Conservation (phyloP, 768 basidiomycete species). For the Suillus decipiens region DNA sequence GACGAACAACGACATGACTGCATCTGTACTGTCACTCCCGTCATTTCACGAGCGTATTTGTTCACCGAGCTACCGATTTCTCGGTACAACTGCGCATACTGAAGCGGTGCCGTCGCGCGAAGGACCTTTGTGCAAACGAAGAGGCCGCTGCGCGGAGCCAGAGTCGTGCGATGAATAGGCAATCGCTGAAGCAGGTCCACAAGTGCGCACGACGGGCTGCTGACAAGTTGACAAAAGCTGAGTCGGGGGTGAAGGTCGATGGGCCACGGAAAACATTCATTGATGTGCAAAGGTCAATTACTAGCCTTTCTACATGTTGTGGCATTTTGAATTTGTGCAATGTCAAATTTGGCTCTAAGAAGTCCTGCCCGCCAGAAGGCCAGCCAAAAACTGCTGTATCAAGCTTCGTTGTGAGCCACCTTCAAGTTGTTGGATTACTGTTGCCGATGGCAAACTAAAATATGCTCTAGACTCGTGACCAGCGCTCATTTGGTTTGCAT, state of each 20-base stretch:
- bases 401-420: background rate
- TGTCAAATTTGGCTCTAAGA: background rate
- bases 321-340: background rate
- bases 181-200: constrained; percentile 60
- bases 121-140: constrained; percentile 56
- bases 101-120: constrained; percentile 61
- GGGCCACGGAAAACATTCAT: constrained; percentile 20
- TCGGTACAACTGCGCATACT: constrained; percentile 41
- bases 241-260: constrained; percentile 35
- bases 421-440: too few species aligned
- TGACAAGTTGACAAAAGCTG: constrained; percentile 25
- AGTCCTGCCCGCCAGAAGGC: background rate
- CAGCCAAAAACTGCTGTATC: background rate
- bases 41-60: too few species aligned
- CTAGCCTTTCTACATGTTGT: background rate
- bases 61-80: constrained; percentile 12
- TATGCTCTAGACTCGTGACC: too few species aligned
- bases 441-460: background rate
- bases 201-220: constrained; percentile 62
- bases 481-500: background rate
- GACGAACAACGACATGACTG: constrained; percentile 21
- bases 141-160: constrained; percentile 51
- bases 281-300: constrained; percentile 1
- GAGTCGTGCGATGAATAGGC: constrained; percentile 52
- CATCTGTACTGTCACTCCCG: too few species aligned